Percentiles rank a stretch among this genome's conserved stretches.
Evolutionary conservation across 1,284 basidiomycete species (phyloP).

Genomic region (Ceratobasidium papillatum): DNA sequence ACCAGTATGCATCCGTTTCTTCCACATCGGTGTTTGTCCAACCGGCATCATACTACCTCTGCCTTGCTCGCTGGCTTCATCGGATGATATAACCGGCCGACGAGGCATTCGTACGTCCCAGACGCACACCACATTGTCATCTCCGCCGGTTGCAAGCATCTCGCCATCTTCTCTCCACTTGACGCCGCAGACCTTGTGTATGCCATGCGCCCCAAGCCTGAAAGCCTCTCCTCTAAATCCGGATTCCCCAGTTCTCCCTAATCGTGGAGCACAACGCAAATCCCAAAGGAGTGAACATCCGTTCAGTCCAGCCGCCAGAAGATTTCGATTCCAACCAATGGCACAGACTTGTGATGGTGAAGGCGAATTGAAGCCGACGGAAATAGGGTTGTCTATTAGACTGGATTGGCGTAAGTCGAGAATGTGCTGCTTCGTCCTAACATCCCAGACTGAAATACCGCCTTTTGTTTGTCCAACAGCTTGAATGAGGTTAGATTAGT

Average conservation of each 20-base stretch:
- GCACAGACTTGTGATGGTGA: constrained; percentile 72
- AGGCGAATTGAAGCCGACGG: neutral
- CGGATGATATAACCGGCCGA: constrained; percentile 40
- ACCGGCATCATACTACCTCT: constrained; percentile 63
- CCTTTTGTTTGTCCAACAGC: constrained; percentile 33
- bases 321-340: constrained; percentile 85
- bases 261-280: constrained; percentile 5
- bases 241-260: neutral
- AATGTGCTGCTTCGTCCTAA: constrained; percentile 12
- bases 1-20: constrained; percentile 92
- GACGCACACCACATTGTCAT: constrained; percentile 96
- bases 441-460: constrained; percentile 20
- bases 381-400: neutral
- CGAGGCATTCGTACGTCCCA: constrained; percentile 81
- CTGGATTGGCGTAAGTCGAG: constrained; percentile 1
- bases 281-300: constrained; percentile 36
- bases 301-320: constrained; percentile 75
- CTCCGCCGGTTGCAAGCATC: constrained; percentile 89
- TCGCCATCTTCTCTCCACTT: constrained; percentile 87
- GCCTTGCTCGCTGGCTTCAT: neutral
- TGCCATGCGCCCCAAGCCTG: constrained; percentile 13
- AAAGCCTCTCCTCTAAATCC: neutral
- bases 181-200: constrained; percentile 87
- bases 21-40: constrained; percentile 61
- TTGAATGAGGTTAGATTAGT: neutral